Evolutionary conservation across 2,329 filamentous ascomycete genomes (phyloP).

Genomic region (Colletotrichum cuscutae): DNA sequence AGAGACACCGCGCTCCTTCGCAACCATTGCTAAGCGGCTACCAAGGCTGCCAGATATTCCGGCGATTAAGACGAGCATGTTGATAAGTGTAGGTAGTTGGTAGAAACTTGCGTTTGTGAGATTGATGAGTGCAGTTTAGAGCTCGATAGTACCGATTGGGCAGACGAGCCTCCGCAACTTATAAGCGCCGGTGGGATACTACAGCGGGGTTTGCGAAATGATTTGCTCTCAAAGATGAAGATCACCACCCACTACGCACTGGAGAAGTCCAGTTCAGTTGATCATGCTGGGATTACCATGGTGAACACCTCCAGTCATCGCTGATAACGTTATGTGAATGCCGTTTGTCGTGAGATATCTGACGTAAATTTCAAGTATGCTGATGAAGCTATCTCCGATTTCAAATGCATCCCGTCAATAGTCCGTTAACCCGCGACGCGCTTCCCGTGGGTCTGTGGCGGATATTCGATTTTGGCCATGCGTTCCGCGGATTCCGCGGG

Average conservation of each 20-base stretch:
- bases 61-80: constrained; percentile 49
- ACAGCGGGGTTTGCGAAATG: neutral
- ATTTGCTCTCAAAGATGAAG: neutral
- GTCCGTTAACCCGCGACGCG: neutral
- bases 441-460: neutral
- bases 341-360: neutral
- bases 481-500: neutral
- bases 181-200: neutral
- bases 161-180: neutral
- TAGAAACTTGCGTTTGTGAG: neutral
- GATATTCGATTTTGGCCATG: neutral
- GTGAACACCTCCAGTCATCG: neutral
- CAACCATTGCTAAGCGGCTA: constrained; percentile 40
- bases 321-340: neutral
- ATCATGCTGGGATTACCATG: no score
- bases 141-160: neutral
- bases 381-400: neutral
- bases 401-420: neutral
- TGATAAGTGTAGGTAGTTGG: neutral
- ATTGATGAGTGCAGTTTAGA: neutral
- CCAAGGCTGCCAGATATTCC: constrained; percentile 49
- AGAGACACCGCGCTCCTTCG: constrained; percentile 42
- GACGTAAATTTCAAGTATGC: neutral
- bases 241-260: neutral
- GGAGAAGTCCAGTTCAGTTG: neutral